Evolutionary conservation across 2,329 filamentous ascomycete genomes (phyloP).

Genomic region (Ilyonectria destructans): DNA sequence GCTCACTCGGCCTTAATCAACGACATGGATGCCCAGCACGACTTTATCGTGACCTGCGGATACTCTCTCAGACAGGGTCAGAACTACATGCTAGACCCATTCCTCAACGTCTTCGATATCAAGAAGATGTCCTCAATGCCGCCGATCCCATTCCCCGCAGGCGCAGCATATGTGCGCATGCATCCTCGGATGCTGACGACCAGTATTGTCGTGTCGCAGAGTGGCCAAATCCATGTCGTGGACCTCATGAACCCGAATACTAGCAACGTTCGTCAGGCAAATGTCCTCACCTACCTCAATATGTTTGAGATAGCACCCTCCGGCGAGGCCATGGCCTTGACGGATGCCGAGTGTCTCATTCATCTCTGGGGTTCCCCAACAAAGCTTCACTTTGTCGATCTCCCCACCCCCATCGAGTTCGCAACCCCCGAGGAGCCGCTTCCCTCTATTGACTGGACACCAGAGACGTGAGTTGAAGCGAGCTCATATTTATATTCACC

Average conservation of each 20-base stretch:
- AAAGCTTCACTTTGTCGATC: conserved; percentile 90
- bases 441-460: conserved; percentile 77
- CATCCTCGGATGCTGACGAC: conserved; percentile 97
- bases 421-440: conserved; percentile 76
- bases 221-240: conserved; percentile 94
- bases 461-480: conserved; percentile 75
- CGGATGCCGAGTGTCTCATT: conserved; percentile 84
- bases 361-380: conserved; percentile 91
- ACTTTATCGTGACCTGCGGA: conserved; percentile 95
- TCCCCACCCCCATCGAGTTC: conserved; percentile 84
- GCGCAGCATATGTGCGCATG: conserved; percentile 95
- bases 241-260: conserved; percentile 95
- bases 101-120: conserved; percentile 96
- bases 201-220: conserved; percentile 92
- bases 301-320: conserved; percentile 91
- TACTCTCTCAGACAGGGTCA: conserved; percentile 84
- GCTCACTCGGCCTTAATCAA: conserved; percentile 91
- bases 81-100: conserved; percentile 88
- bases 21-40: conserved; percentile 97
- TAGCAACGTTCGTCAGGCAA: conserved; percentile 87
- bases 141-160: conserved; percentile 92
- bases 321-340: conserved; percentile 87
- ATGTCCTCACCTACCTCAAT: conserved; percentile 81
- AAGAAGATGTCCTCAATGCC: conserved; percentile 91
- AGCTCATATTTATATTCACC: background rate